Evolutionary conservation across 2,329 filamentous ascomycete genomes (phyloP), one percentile per base, ranked within the genome.

Genomic region (Huntiella omanensis): DNA sequence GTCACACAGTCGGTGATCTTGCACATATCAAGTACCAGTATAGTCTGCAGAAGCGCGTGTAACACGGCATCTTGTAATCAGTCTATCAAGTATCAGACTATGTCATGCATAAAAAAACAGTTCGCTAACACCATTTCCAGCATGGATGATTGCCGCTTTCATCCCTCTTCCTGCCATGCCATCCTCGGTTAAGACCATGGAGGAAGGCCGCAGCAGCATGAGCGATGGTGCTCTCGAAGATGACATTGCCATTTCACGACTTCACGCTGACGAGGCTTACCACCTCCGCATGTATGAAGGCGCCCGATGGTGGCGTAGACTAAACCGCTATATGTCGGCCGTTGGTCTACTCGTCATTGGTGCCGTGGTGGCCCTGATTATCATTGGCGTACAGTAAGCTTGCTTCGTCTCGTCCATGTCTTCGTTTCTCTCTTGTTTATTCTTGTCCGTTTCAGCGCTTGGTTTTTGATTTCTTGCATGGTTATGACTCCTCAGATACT

Each of bases 131-230:
- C n/a, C 5, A 5, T 13, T 15, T 33, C 5, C 53, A 80, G 80
- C 79, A 47, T 92, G 84, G 84, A 82, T 88, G 64, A 66, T 85
- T 52, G 85, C 79, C 1, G 73, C 83, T 1, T 69, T 87, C 46
- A 65, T 91, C 10, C 82, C 83, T 1, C 61, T 92, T 5, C 82
- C 82, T 7, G 64, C 65, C 1, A 69, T 70, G 46, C 71, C 76
- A 6, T 61, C 65, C 15, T 54, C 61, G 1, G 71, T 74, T 5
- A 62, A 66, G 17, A 54, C 61, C 1, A 71, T 75, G 59, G 63
- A 67, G 35, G 68, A 77, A 55, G 59, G 55, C 34, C 41, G 40
- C 19, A 44, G 37, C 40, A 46, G 48, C 33, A 44, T 33, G 17
- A 45, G 41, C 12, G 45, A 50, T 37, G 37, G 46, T 19, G 15